Evolutionary conservation across 139 green algal genomes (phyloP).

Genomic region (Tetraselmis striata): DNA sequence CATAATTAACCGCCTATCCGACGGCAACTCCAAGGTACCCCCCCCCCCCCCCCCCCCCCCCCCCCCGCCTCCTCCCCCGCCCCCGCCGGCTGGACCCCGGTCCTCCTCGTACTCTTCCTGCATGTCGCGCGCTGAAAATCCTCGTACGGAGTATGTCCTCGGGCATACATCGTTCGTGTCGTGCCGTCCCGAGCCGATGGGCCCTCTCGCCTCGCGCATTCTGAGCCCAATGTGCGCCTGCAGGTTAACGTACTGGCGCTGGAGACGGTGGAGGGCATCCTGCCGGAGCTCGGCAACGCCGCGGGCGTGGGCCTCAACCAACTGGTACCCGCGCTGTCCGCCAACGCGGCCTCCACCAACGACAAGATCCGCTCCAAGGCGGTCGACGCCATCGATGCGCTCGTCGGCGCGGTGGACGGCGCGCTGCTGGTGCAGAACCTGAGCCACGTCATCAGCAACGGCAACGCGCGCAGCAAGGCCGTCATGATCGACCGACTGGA

Average conservation of each 20-base stretch:
- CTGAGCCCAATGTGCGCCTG: too few relatives aligned
- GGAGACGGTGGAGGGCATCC: not conserved
- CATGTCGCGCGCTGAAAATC: too few relatives aligned
- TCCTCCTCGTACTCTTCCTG: too few relatives aligned
- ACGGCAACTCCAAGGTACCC: not conserved
- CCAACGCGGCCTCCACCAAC: slow-evolving; percentile 5
- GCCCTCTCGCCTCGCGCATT: too few relatives aligned
- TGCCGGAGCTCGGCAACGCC: not conserved
- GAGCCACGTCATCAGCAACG: slow-evolving; percentile 7
- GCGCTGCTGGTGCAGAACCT: slow-evolving; percentile 14
- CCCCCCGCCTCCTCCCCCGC: too few relatives aligned
- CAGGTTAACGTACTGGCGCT: not conserved
- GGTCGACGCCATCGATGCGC: slow-evolving; percentile 1
- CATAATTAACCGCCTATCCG: not conserved
- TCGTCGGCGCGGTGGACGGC: not conserved
- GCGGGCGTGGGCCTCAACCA: not conserved
- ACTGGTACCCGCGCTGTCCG: not conserved
- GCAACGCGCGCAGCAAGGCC: slow-evolving; percentile 2
- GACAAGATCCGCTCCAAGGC: slow-evolving; percentile 14
- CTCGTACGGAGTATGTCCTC: too few relatives aligned
- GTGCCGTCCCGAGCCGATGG: too few relatives aligned
- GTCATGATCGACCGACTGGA: slow-evolving; percentile 10
- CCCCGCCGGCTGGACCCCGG: too few relatives aligned
- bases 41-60: too few relatives aligned
- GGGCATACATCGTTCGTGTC: too few relatives aligned